These are phyloP conservation scores for Ceriops zippeliana DNA, from an alignment of 345 rosid species.

Conservation along the genomic window DNA sequence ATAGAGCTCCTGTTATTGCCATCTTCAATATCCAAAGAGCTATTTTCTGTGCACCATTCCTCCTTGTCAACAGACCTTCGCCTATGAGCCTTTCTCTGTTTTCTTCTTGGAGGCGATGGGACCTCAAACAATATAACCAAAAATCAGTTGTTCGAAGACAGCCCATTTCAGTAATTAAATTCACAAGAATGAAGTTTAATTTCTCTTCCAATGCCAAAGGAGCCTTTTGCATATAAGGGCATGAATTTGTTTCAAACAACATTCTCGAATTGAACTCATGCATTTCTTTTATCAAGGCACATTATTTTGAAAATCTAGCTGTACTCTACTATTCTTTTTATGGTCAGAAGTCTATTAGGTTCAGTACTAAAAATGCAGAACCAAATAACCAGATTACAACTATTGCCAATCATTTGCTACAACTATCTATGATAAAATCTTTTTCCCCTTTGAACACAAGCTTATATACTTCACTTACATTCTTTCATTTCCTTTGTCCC, in stretches of 20 bases:
- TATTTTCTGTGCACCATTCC: conserved; percentile 9
- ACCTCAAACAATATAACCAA: conserved; percentile 40
- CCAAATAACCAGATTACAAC: too few relatives aligned
- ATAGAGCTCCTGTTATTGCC: conserved; percentile 26
- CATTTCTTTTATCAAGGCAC: too few relatives aligned
- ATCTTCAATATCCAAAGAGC: conserved; percentile 17
- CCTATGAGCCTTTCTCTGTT: conserved; percentile 15
- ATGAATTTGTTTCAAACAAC: too few relatives aligned
- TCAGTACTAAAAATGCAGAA: too few relatives aligned
- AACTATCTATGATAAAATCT: too few relatives aligned
- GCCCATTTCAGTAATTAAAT: neutral
- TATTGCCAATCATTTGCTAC: too few relatives aligned
- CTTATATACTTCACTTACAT: neutral
- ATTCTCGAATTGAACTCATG: too few relatives aligned
- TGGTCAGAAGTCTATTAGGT: too few relatives aligned
- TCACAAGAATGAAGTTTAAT: neutral
- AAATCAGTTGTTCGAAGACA: neutral
- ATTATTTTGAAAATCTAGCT: too few relatives aligned
- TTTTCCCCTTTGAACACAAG: too few relatives aligned
- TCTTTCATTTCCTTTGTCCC: neutral
- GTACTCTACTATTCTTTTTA: too few relatives aligned
- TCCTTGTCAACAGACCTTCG: conserved; percentile 11
- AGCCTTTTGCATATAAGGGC: neutral
- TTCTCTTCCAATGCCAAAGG: neutral
- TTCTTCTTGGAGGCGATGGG: conserved; percentile 85